phyloP scores from a whole-genome alignment of 1,139 yeast species.

The Sugiyamaella castrensis region DNA sequence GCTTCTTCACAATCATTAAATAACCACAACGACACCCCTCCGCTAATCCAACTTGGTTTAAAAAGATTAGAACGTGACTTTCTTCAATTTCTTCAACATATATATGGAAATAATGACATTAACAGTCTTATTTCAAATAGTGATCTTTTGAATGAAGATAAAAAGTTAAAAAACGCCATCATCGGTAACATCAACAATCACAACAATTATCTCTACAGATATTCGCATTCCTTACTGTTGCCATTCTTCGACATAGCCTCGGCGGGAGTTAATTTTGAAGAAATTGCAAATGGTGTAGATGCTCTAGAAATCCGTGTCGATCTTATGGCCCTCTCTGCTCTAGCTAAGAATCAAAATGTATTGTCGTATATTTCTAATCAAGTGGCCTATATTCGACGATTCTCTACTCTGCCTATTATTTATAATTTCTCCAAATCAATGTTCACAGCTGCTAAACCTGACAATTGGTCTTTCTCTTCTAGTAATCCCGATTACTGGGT shows the following conservation, averaged over 20 bases:
- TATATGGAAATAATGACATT: conserved; percentile 10
- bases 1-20: too few species aligned
- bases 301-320: conserved; percentile 23
- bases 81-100: conserved; percentile 17
- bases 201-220: conserved; percentile 10
- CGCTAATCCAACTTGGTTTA: conserved; percentile 15
- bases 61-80: conserved; percentile 23
- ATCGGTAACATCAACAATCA: not conserved
- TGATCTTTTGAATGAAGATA: not conserved
- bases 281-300: conserved; percentile 23
- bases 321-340: conserved; percentile 18
- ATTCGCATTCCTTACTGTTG: conserved; percentile 21
- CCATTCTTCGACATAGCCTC: conserved; percentile 21
- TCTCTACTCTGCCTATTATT: conserved; percentile 19
- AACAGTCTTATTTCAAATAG: not conserved
- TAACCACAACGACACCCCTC: not conserved
- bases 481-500: conserved; percentile 14
- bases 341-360: conserved; percentile 10
- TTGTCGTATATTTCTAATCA: conserved; percentile 19
- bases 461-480: not conserved
- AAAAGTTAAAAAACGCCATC: not conserved
- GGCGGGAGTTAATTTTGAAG: conserved; percentile 18
- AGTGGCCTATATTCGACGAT: conserved; percentile 17
- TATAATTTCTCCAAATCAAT: conserved; percentile 19
- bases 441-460: conserved; percentile 11